Percentiles rank a stretch among this genome's conserved stretches.
phyloP scores from a whole-genome alignment of 176 grass and related monocot species.

The Musa acuminata region DNA sequence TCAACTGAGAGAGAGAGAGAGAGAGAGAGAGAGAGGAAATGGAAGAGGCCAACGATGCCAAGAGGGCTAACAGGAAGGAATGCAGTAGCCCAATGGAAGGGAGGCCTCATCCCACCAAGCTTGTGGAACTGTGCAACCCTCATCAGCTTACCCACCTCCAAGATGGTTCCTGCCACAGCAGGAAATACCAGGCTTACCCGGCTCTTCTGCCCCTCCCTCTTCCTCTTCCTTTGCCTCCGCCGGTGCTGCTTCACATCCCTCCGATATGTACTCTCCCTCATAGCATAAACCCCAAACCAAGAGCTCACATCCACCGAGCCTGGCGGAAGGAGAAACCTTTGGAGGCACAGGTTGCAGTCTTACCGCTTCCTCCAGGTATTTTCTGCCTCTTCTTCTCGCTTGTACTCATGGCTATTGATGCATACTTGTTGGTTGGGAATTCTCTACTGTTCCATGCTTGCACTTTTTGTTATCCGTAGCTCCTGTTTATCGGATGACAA shows the following conservation, averaged over 20 bases:
- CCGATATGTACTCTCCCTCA: slow-evolving; percentile 29
- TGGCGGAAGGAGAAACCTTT: slow-evolving; percentile 41
- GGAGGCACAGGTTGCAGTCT: slow-evolving; percentile 38
- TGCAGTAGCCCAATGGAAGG: neutral
- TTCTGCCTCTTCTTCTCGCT: neutral
- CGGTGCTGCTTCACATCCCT: slow-evolving; percentile 42
- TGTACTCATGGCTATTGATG: neutral
- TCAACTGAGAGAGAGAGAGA: no score
- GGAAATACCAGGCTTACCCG: slow-evolving; percentile 56
- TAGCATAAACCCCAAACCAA: slow-evolving; percentile 37
- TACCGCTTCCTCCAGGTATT: slow-evolving; percentile 39
- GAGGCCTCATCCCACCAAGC: slow-evolving; percentile 10
- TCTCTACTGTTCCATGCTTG: neutral
- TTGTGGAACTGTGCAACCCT: slow-evolving; percentile 19
- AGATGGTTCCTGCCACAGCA: neutral
- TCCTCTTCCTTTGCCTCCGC: slow-evolving; percentile 46
- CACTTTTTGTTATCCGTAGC: neutral
- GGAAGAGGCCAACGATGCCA: slow-evolving; percentile 26
- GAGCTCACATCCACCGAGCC: slow-evolving; percentile 19
- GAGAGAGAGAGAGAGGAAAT: neutral
- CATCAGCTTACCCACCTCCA: slow-evolving; percentile 12
- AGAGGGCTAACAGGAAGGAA: slow-evolving; percentile 7
- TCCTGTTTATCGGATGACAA: neutral
- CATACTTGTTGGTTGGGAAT: neutral
- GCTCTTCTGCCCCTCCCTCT: slow-evolving; percentile 71